Base-by-base conservation (phyloP, 2,329 filamentous ascomycete species). In the Sporothrix pallida region DNA sequence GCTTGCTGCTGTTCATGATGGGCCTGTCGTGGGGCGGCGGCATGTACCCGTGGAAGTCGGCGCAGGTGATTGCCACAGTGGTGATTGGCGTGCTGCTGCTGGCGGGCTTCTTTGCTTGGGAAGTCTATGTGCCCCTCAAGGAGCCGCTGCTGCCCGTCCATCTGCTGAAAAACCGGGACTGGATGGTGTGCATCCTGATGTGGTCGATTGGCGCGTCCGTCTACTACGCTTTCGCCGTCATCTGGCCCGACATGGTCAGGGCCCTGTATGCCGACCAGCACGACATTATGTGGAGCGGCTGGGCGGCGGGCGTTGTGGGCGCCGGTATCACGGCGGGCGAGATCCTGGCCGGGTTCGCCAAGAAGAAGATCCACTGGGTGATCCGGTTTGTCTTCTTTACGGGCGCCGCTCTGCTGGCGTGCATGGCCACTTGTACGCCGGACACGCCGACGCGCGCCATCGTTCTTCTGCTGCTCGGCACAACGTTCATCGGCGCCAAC, bases 141-240 rank as follows among this genome's bases (percentile, higher is more conserved):
- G 80, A 83, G 74, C 81, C 81, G 1, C 77, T 83, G 12, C 78
- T 83, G 7, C 81, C 80, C 7, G 80, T 82, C 77, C 78, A 80
- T 69, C 75, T 82, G 15, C 82, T 83, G 77, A 77, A 76, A 42
- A 82, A 83, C 75, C 75, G 76, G 23, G 76, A 74, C 12, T 82
- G 81, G 81, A 78, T 79, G 37, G 78, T 79, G 6, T 77, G 78
- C 12, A 79, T 78, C 10, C 76, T 82, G 52, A 71, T 81, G 17
- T 78, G 78, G 7, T 80, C 80, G 26, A 76, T 82, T 3, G 81
- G 79, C 8, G 81, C 81, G 13, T 80, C 78, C 31, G 79, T 82
- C 15, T 82, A 82, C 78, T 83, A 82, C 74, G 81, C 79, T 58
- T 80, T 82, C 63, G 81, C 81, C 23, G 79, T 83, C 23, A 77